Base-by-base conservation (phyloP, 345 rosid species). In the Crucihimalaya himalaica region DNA sequence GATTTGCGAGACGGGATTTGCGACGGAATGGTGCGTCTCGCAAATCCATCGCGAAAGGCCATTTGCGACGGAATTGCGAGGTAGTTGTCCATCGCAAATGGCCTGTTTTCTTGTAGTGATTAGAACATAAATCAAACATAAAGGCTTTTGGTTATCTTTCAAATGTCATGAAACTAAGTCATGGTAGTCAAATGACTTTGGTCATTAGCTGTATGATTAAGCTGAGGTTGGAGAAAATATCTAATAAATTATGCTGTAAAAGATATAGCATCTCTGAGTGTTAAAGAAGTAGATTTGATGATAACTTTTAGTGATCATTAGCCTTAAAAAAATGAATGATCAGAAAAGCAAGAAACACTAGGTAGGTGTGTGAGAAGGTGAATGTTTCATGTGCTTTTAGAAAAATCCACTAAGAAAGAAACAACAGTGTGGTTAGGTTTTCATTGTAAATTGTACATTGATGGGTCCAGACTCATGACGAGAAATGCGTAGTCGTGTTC, bases 401-500 rank as follows among this genome's bases (percentile, higher is more conserved):
- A 61, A 11, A n/a, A 28, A 71, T 21, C 42, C 42, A 61, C 60
- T 37, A n/a, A n/a, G n/a, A n/a, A 35, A 25, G 8, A 18, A 61
- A 61, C 31, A 50, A 27, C 5, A 39, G 35, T 20, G 34, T 27
- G 31, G 62, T 35, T 35, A 60, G 29, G 40, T 23, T 11, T 35
- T 31, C 37, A 58, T 21, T 23, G n/a, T 4, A 25, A 20, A 20
- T 5, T 31, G 14, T 14, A 21, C 45, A 72, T 51, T 32, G 23
- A 35, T 39, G 16, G 40, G 73, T 59, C 43, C 43, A 55, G 31
- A 48, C 28, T 35, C 18, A 6, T 32, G 15, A 37, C 25, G 7
- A 59, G 20, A 37, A 37, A 8, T 50, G 61, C 2, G 19, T 48
- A 71, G 58, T 58, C 23, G 67, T 35, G 60, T 50, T 61, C 21